These are phyloP conservation scores for Pseudocercospora ulei DNA, from an alignment of 2,329 filamentous ascomycete genomes.

Conservation along the genomic window DNA sequence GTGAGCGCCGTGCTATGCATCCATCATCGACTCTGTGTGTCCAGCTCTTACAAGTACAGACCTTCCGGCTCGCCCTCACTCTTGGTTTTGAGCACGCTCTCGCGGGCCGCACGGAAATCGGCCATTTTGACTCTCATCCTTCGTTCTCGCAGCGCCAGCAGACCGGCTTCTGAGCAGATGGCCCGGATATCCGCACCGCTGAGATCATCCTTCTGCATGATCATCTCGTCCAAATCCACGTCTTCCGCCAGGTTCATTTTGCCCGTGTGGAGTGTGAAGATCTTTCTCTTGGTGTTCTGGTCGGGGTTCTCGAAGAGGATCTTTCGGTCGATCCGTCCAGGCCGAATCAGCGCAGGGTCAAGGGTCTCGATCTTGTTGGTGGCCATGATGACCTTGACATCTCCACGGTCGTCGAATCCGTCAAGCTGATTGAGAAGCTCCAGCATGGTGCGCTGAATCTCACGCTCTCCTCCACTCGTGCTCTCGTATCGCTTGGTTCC, in stretches of 20 bases:
- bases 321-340: constrained; percentile 96
- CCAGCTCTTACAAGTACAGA: constrained; percentile 84
- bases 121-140: constrained; percentile 99
- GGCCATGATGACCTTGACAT: constrained; percentile 99
- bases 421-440: constrained; percentile 97
- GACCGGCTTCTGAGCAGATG: constrained; percentile 92
- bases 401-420: constrained; percentile 95
- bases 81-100: constrained; percentile 96
- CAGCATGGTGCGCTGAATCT: constrained; percentile 97
- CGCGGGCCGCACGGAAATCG: constrained; percentile 84
- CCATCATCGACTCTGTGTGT: background rate
- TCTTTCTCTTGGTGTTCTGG: constrained; percentile 92
- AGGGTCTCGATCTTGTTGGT: constrained; percentile 99
- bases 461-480: constrained; percentile 89
- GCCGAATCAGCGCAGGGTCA: constrained; percentile 89
- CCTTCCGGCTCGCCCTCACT: constrained; percentile 97
- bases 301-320: constrained; percentile 70
- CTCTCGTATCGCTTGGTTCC: constrained; percentile 98
- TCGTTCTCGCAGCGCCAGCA: constrained; percentile 86
- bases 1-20: constrained; percentile 8
- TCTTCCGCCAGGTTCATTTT: constrained; percentile 97
- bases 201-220: constrained; percentile 94
- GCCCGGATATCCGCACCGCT: constrained; percentile 97
- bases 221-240: constrained; percentile 97
- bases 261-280: constrained; percentile 93